These are phyloP conservation scores for Trichomonascaceae sp. DNA, from an alignment of 1,139 yeast genomes.

Conservation along the genomic window DNA sequence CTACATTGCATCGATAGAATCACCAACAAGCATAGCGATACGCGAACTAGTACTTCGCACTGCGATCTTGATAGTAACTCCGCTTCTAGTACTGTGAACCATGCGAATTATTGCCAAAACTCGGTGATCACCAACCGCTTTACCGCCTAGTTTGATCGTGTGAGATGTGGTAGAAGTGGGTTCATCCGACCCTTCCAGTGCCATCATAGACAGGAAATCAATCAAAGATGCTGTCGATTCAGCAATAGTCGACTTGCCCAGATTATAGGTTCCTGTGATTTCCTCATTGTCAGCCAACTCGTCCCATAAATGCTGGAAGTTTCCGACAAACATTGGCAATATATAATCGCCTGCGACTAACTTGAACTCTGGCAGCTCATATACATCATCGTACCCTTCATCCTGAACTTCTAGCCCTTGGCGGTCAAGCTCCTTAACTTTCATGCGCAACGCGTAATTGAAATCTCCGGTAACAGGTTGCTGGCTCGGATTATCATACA, in stretches of 20 bases:
- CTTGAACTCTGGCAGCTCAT: slow-evolving; percentile 77
- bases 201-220: slow-evolving; percentile 49
- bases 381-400: slow-evolving; percentile 91
- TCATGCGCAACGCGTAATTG: slow-evolving; percentile 65
- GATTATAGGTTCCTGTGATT: slow-evolving; percentile 53
- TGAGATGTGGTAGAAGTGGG: slow-evolving; percentile 59
- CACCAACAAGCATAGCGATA: slow-evolving; percentile 30
- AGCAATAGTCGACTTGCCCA: slow-evolving; percentile 40
- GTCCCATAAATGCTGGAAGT: slow-evolving; percentile 70
- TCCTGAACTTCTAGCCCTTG: slow-evolving; percentile 62
- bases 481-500: slow-evolving; percentile 53
- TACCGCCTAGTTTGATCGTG: slow-evolving; percentile 75
- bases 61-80: slow-evolving; percentile 71
- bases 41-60: slow-evolving; percentile 56
- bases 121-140: slow-evolving; percentile 64
- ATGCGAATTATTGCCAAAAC: slow-evolving; percentile 66
- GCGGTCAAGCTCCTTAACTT: slow-evolving; percentile 75
- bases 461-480: slow-evolving; percentile 49
- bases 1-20: slow-evolving; percentile 22
- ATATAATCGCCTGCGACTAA: slow-evolving; percentile 79
- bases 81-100: slow-evolving; percentile 63
- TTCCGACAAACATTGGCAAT: slow-evolving; percentile 69
- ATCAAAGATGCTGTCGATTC: slow-evolving; percentile 46
- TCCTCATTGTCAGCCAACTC: slow-evolving; percentile 50
- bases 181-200: slow-evolving; percentile 72